Evolutionary conservation across 768 basidiomycete species (phyloP).

Genomic region (Russula compacta): DNA sequence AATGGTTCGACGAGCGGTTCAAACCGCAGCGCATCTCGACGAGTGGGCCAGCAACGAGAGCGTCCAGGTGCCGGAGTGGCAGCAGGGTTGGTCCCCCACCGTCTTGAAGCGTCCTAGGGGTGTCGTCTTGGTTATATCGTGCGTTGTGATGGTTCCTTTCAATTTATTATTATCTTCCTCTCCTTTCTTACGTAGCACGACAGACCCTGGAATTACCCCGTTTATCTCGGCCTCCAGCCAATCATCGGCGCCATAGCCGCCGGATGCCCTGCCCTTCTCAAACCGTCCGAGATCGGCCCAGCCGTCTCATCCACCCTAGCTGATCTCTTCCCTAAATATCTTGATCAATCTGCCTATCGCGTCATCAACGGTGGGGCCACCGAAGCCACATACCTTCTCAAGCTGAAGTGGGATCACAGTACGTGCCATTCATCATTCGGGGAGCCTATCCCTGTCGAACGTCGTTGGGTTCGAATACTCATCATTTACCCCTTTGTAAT

Average conservation of each 20-base stretch:
- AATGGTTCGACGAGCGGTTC: constrained; percentile 25
- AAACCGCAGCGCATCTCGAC: constrained; percentile 38
- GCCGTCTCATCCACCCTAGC: constrained; percentile 48
- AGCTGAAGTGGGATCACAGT: constrained; percentile 38
- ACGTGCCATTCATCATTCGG: constrained; percentile 21
- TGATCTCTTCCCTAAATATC: constrained; percentile 63
- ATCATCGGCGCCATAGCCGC: constrained; percentile 61
- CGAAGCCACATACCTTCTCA: constrained; percentile 32
- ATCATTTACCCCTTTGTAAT: background rate
- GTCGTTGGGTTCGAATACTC: constrained; percentile 12
- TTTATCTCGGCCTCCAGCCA: constrained; percentile 11
- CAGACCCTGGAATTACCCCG: constrained; percentile 13
- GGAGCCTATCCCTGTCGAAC: background rate
- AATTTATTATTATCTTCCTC: background rate
- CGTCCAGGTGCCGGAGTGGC: constrained; percentile 33
- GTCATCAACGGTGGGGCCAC: constrained; percentile 49
- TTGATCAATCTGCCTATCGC: constrained; percentile 57
- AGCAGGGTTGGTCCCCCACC: constrained; percentile 44
- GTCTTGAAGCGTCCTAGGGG: constrained; percentile 53
- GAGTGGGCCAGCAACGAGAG: constrained; percentile 46
- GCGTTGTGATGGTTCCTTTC: constrained; percentile 22
- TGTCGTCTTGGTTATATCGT: constrained; percentile 52
- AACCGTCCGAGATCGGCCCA: constrained; percentile 66
- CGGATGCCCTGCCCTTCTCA: constrained; percentile 62
- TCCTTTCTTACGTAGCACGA: background rate